These are phyloP conservation scores for Fomitopsis serialis DNA, from an alignment of 768 basidiomycete species.

Conservation along the genomic window DNA sequence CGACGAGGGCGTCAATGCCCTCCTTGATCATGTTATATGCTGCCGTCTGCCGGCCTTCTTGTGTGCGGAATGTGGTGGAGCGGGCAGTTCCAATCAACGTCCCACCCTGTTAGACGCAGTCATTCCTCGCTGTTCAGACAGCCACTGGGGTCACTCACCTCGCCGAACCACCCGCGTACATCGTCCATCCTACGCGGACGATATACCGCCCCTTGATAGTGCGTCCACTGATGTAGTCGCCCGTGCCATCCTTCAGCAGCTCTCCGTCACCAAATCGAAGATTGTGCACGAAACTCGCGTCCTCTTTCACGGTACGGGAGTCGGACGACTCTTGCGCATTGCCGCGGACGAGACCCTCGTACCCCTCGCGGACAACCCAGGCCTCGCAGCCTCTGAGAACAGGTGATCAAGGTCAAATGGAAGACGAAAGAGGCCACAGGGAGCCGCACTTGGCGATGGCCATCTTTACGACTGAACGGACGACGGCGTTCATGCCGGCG, in stretches of 20 bases:
- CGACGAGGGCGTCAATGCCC: slow-evolving; percentile 94
- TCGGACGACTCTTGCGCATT: slow-evolving; percentile 42
- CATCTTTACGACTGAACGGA: slow-evolving; percentile 88
- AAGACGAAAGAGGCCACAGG: neutral
- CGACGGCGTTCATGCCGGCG: slow-evolving; percentile 96
- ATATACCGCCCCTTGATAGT: slow-evolving; percentile 90
- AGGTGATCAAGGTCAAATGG: slow-evolving; percentile 1
- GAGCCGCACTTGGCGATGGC: slow-evolving; percentile 78
- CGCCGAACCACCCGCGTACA: slow-evolving; percentile 89
- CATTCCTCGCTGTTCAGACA: neutral
- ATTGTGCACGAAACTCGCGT: slow-evolving; percentile 52
- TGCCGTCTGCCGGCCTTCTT: slow-evolving; percentile 83
- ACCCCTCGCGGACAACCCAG: slow-evolving; percentile 96
- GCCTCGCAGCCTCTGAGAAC: slow-evolving; percentile 85
- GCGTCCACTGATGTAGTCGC: slow-evolving; percentile 59
- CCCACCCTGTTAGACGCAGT: slow-evolving; percentile 59
- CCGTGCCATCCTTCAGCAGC: slow-evolving; percentile 75
- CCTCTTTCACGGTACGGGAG: slow-evolving; percentile 15
- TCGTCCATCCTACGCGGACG: slow-evolving; percentile 97
- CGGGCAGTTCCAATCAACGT: slow-evolving; percentile 94
- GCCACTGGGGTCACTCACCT: slow-evolving; percentile 44
- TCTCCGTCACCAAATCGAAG: slow-evolving; percentile 80
- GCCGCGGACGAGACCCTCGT: slow-evolving; percentile 96
- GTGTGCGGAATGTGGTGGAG: slow-evolving; percentile 76
- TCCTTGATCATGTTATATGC: slow-evolving; percentile 91